Evolutionary conservation across 805 yeast species (phyloP), one percentile per base, ranked within the genome.

Genomic region (Candida awuae): DNA sequence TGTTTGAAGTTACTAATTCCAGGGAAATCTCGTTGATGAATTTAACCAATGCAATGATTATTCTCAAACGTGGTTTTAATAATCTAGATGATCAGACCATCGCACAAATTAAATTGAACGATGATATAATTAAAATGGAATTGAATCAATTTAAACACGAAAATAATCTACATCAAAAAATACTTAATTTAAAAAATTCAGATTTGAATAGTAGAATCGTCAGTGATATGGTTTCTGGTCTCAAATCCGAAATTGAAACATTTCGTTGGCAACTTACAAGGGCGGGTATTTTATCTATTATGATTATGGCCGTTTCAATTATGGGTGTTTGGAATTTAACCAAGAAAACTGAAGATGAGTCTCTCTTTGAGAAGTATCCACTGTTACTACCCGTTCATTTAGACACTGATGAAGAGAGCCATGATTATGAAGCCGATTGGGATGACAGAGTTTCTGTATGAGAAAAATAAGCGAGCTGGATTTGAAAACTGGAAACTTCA

Each of bases 241-340:
- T 87, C 55, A 76, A 85, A 54, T 80, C 92, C 0, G 92, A 86
- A 41, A 84, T 86, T 41, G 98, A 90, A 61, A 76, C 80, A 42
- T 68, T 90, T 44, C 70, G 97, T 51, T 90, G 98, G 98, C 86
- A 85, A 53, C 76, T 90, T 32, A 87, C 96, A 2, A 69, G 96
- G 41, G 74, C 92, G 56, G 97, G 97, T 8, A 65, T 92, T 25
- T 67, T 84, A 32, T 84, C 92, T 2, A 79, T 87, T 25, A 59
- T 83, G 17, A 65, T 78, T 1, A 68, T 81, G 45, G 84, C 84
- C 1, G 72, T 76, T 39, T 67, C 76, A 17, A 67, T 79, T 4
- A 68, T 84, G 58, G 72, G 77, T 48, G 74, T 78, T 33, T 61
- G 63, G 58, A 58, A 57, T 33, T 28, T 70, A 58, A 34, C 68